Base-by-base conservation (phyloP, 1,284 basidiomycete genomes). In the Cryptococcus sp. region DNA sequence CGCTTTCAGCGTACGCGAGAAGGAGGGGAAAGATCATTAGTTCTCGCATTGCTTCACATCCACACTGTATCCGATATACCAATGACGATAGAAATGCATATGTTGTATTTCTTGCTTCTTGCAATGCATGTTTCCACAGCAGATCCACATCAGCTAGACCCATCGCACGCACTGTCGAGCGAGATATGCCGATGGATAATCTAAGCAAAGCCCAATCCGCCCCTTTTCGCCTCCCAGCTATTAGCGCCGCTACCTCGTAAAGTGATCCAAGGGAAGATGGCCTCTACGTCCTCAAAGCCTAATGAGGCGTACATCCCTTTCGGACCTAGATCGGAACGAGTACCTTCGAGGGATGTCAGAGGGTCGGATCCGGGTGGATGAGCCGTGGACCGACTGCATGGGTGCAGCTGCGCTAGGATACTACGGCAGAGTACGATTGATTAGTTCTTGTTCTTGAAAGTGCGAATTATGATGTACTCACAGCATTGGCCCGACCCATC, bases 401-500 rank as follows among this genome's bases (percentile, higher is more conserved):
- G 70, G 44, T 72, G 67, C 2, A 78, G 52, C 49, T 78, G 76
- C 0, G 75, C 76, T 0, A 78, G 51, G 13, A 78, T 46, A 11
- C 52, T 34, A 10, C 40, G 46, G 0, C 41, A 5, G 1, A 44
- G 34, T 25, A 39, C n/a, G 26, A 23, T 34, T 7, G 19, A 15
- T 34, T 34, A 10, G 8, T 34, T 13, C 13, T 34, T 34, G 29
- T 13, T 34, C 29, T 34, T 34, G 29, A 34, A 34, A 10, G 8
- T 34, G 8, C 8, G 13, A 13, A 34, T 13, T 38, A 3, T 13
- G 20, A 47, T 34, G 3, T 6, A 69, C 73, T 54, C 47, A 78
- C 76, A 78, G 55, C 66, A 77, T 73, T 0, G 76, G 74, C 17
- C 76, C 76, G 20, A 77, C 74, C 76, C 76, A 78, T 44, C 74